Conservation (phyloP, 345 rosid species). For the Citrus cavaleriei region DNA sequence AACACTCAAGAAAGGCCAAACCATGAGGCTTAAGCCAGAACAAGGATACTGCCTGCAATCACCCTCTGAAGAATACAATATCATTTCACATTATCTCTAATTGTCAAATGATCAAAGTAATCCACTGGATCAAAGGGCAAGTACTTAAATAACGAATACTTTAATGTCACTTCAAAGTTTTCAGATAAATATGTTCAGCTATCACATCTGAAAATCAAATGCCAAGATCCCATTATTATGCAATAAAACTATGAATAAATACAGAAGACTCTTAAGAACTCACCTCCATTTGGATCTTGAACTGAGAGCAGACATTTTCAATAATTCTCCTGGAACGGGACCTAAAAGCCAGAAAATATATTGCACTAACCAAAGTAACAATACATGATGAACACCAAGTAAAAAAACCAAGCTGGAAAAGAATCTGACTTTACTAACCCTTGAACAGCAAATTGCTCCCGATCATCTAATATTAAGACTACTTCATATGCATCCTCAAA, state of each 20-base stretch:
- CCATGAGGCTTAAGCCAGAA: not conserved
- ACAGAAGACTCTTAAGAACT: slow-evolving; percentile 12
- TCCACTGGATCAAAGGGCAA: not conserved
- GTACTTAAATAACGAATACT: not conserved
- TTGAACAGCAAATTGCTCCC: slow-evolving; percentile 68
- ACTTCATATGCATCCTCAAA: slow-evolving; percentile 80
- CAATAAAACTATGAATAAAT: slow-evolving; percentile 1
- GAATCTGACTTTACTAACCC: slow-evolving; percentile 48
- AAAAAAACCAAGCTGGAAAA: not conserved
- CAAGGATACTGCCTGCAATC: not conserved
- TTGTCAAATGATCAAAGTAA: not conserved
- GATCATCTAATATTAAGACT: slow-evolving; percentile 71
- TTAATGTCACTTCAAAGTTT: not conserved
- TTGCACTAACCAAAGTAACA: not conserved
- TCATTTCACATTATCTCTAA: not conserved
- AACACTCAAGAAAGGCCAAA: not conserved
- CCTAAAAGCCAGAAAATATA: slow-evolving; percentile 36
- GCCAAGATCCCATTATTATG: not conserved
- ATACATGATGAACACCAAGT: not conserved
- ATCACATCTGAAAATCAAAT: not conserved
- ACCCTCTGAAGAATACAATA: not conserved
- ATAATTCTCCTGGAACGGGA: slow-evolving; percentile 64
- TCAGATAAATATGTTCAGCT: not conserved
- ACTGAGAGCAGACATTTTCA: slow-evolving; percentile 56
- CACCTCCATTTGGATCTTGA: slow-evolving; percentile 68